Conservation (phyloP, 352 stramenopile species). For the Pilasporangium apinafurcum region DNA sequence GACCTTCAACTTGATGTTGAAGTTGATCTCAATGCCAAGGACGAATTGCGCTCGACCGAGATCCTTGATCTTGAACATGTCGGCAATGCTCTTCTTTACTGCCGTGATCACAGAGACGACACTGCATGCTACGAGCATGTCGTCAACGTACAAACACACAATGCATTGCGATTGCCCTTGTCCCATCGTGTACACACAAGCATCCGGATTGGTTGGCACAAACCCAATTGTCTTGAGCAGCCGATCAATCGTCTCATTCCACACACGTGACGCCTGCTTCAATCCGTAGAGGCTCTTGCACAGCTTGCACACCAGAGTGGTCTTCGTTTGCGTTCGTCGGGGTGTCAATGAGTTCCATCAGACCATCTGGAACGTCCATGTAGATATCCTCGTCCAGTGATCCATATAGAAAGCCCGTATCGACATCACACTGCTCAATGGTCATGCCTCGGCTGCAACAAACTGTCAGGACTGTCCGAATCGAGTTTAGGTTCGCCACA, state of each 20-base stretch:
- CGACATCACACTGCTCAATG: slow-evolving; percentile 14
- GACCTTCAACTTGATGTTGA: no score
- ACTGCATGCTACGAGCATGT: slow-evolving; percentile 4
- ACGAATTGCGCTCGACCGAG: slow-evolving; percentile 12
- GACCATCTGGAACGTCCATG: slow-evolving; percentile 10
- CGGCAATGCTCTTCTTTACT: neutral
- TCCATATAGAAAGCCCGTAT: slow-evolving; percentile 19
- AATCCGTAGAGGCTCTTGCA: slow-evolving; percentile 9
- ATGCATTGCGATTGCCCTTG: slow-evolving; percentile 4
- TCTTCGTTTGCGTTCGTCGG: no score
- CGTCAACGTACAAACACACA: slow-evolving; percentile 13
- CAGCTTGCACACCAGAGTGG: neutral
- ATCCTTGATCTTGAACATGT: slow-evolving; percentile 3
- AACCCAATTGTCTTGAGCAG: slow-evolving; percentile 12
- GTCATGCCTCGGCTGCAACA: slow-evolving; percentile 1
- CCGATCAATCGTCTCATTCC: slow-evolving; percentile 15
- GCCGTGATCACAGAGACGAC: neutral
- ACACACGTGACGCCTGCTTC: slow-evolving; percentile 15
- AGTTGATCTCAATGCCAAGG: slow-evolving; percentile 15
- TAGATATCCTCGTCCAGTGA: slow-evolving; percentile 13
- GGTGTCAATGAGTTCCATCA: neutral
- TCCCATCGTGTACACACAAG: slow-evolving; percentile 9
- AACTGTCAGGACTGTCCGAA: neutral
- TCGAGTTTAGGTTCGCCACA: slow-evolving; percentile 3
- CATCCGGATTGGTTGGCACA: slow-evolving; percentile 3